These are phyloP conservation scores for Coniella vitis DNA, from an alignment of 2,329 filamentous ascomycete species.

Conservation along the genomic window DNA sequence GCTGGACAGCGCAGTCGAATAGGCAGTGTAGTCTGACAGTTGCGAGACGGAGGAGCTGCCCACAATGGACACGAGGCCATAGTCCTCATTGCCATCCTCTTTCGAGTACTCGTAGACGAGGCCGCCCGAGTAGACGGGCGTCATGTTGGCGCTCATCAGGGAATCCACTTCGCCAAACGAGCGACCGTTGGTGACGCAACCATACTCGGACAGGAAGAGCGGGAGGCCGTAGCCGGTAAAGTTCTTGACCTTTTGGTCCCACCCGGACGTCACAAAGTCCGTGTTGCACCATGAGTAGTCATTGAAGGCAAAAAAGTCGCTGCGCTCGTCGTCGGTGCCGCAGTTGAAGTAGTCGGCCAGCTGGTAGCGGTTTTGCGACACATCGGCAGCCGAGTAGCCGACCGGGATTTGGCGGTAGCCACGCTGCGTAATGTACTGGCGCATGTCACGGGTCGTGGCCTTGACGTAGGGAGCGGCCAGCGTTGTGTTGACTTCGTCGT, in stretches of 20 bases:
- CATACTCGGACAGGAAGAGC: constrained; percentile 92
- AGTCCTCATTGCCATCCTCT: constrained; percentile 59
- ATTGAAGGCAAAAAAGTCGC: constrained; percentile 78
- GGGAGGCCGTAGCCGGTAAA: constrained; percentile 82
- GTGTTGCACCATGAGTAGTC: constrained; percentile 84
- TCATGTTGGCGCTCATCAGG: constrained; percentile 81
- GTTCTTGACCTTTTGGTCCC: constrained; percentile 82
- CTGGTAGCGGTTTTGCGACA: constrained; percentile 76
- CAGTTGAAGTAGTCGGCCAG: constrained; percentile 93
- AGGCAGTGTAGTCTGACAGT: constrained; percentile 53
- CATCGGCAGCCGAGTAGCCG: constrained; percentile 73
- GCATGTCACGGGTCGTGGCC: constrained; percentile 71
- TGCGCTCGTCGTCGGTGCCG: constrained; percentile 73
- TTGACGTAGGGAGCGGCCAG: constrained; percentile 67
- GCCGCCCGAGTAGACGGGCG: constrained; percentile 84
- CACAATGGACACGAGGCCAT: constrained; percentile 67
- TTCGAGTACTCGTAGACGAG: constrained; percentile 92
- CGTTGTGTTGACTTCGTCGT: constrained; percentile 57
- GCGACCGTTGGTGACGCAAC: constrained; percentile 76
- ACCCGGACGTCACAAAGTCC: constrained; percentile 64
- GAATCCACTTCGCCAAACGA: constrained; percentile 73
- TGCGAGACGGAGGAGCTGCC: constrained; percentile 46
- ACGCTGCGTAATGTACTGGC: constrained; percentile 58
- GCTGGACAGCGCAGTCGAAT: constrained; percentile 40
- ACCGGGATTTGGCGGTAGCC: constrained; percentile 63